These are phyloP conservation scores for Papilionanthe hybrid DNA, from an alignment of 116 monocot species.

Conservation along the genomic window DNA sequence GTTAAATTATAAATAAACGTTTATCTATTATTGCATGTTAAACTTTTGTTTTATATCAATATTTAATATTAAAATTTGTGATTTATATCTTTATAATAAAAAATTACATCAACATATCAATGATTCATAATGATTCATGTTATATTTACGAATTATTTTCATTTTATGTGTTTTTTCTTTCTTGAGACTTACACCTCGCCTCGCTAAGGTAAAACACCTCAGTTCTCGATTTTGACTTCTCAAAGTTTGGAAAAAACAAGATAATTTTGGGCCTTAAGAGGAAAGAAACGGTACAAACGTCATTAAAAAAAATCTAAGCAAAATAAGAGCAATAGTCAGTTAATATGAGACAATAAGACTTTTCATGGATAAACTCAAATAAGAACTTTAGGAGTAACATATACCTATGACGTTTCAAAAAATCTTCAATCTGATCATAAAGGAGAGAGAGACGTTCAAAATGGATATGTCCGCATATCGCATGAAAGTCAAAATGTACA, in stretches of 20 bases:
- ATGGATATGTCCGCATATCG: slow-evolving; percentile 86
- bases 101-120: too few species aligned
- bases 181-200: too few species aligned
- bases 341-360: background rate
- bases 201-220: too few species aligned
- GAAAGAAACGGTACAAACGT: background rate
- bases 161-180: too few species aligned
- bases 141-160: too few species aligned
- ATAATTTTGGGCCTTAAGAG: background rate
- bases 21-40: too few species aligned
- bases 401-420: slow-evolving; percentile 63
- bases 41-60: too few species aligned
- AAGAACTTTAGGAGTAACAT: background rate
- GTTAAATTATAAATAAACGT: too few species aligned
- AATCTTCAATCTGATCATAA: slow-evolving; percentile 79
- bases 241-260: background rate
- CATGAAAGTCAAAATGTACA: slow-evolving; percentile 95
- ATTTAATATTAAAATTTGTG: too few species aligned
- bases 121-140: too few species aligned
- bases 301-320: background rate
- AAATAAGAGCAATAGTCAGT: background rate
- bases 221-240: too few species aligned
- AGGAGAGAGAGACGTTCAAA: slow-evolving; percentile 92
- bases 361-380: background rate
- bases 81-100: too few species aligned